These are phyloP conservation scores for Fusarium gaditjirri DNA, from an alignment of 2,329 filamentous ascomycete genomes.

Conservation along the genomic window DNA sequence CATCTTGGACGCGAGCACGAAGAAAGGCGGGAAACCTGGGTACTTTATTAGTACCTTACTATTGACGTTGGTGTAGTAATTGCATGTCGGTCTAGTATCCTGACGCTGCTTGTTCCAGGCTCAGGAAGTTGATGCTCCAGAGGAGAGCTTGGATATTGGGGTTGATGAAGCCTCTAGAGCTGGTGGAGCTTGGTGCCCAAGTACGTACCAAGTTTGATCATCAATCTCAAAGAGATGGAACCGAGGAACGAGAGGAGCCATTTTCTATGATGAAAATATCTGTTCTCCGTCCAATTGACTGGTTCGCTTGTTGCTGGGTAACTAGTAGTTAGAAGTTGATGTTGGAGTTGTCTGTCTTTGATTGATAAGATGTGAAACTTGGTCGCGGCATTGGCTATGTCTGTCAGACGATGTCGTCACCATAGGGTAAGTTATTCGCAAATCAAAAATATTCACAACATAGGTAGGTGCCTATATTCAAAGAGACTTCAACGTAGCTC, in stretches of 20 bases:
- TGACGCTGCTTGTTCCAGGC: background rate
- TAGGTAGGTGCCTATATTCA: no score
- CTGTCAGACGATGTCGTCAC: slow-evolving; percentile 29
- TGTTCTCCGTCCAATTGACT: background rate
- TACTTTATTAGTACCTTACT: slow-evolving; percentile 2
- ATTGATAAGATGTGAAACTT: slow-evolving; percentile 21
- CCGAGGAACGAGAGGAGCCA: slow-evolving; percentile 64
- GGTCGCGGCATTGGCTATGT: background rate
- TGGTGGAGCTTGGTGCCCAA: slow-evolving; percentile 3
- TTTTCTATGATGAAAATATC: slow-evolving; percentile 30
- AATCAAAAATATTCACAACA: background rate
- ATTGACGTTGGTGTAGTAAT: background rate
- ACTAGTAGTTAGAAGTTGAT: background rate
- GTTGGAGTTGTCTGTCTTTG: background rate
- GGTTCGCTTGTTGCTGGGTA: background rate
- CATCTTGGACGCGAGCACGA: slow-evolving; percentile 71
- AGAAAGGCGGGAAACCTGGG: slow-evolving; percentile 73
- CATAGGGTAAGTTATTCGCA: slow-evolving; percentile 10
- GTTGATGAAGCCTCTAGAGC: background rate
- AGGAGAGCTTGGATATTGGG: background rate
- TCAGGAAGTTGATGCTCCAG: background rate
- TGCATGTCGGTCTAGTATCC: background rate
- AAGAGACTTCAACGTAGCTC: background rate
- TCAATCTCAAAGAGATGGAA: slow-evolving; percentile 75
- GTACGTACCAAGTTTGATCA: slow-evolving; percentile 70